These are phyloP conservation scores for Aspergillus tubingensis DNA, from an alignment of 2,329 filamentous ascomycete genomes.

Conservation along the genomic window DNA sequence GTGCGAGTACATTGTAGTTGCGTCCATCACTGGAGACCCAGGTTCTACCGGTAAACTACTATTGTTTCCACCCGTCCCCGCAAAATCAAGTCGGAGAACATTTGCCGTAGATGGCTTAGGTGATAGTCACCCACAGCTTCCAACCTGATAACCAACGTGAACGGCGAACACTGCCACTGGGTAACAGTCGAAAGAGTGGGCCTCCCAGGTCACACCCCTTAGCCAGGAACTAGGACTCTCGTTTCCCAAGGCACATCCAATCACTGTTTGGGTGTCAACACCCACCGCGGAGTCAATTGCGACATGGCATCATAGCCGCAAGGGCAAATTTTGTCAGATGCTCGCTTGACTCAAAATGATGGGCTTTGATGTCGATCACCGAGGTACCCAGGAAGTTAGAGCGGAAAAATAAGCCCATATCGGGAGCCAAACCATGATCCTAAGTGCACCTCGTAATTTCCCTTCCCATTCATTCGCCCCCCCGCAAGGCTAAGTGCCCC, in stretches of 20 bases:
- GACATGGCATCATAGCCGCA: slow-evolving; percentile 4
- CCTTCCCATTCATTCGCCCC: slow-evolving; percentile 10
- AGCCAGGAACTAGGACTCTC: slow-evolving; percentile 12
- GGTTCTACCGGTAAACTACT: neutral
- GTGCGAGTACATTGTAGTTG: neutral
- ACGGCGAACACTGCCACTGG: neutral
- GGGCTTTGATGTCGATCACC: slow-evolving; percentile 15
- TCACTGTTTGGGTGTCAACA: neutral
- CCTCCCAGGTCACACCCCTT: neutral
- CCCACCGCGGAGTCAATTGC: slow-evolving; percentile 10
- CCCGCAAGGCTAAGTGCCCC: slow-evolving; percentile 12
- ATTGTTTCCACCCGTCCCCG: neutral
- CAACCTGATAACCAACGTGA: neutral
- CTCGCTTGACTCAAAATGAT: slow-evolving; percentile 10
- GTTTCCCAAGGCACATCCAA: slow-evolving; percentile 5
- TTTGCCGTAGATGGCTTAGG: slow-evolving; percentile 2
- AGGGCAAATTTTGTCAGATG: slow-evolving; percentile 8
- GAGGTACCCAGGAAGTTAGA: slow-evolving; percentile 8
- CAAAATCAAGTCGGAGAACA: neutral
- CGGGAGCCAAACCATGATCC: slow-evolving; percentile 8
- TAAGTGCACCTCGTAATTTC: slow-evolving; percentile 21
- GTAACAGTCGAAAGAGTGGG: neutral
- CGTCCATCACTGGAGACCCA: neutral
- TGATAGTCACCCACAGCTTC: neutral
- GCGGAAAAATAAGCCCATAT: slow-evolving; percentile 11